A percentile compares a stretch with the other conserved stretches of the same genome.
phyloP scores from a whole-genome alignment of 768 basidiomycete genomes.

The Lentinula guzmanii region DNA sequence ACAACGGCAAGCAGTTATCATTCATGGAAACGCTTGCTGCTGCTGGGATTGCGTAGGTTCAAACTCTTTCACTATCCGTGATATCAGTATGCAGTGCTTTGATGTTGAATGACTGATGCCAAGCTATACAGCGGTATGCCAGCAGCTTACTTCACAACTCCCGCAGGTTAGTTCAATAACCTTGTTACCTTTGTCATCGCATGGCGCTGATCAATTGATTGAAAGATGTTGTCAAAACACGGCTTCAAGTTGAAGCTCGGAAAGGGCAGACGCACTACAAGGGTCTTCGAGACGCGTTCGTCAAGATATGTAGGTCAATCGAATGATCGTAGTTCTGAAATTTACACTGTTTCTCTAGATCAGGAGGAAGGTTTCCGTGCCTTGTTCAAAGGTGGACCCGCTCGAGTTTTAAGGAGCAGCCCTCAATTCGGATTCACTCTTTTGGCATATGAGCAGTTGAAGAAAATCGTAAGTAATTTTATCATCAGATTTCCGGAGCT shows the following conservation, averaged over 20 bases:
- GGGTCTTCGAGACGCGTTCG: constrained; percentile 83
- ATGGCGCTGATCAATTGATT: neutral
- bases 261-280: constrained; percentile 91
- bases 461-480: constrained; percentile 39
- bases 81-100: constrained; percentile 7
- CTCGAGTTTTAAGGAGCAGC: constrained; percentile 82
- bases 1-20: constrained; percentile 87
- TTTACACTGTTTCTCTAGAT: constrained; percentile 37
- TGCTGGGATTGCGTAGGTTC: constrained; percentile 74
- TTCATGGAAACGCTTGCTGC: constrained; percentile 85
- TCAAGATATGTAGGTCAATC: constrained; percentile 71
- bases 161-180: constrained; percentile 54
- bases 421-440: constrained; percentile 94
- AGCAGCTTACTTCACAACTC: constrained; percentile 89
- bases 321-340: neutral
- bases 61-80: constrained; percentile 3
- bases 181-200: constrained; percentile 12
- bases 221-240: constrained; percentile 94
- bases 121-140: constrained; percentile 81
- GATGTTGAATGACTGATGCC: constrained; percentile 24
- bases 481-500: neutral
- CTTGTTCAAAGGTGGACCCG: constrained; percentile 88
- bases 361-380: constrained; percentile 87
- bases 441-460: constrained; percentile 71
- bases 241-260: constrained; percentile 88